Percentiles rank a stretch among this genome's conserved stretches.
These are phyloP conservation scores for Dalbergia cochinchinensis DNA, from an alignment of 306 rosid species.

Conservation along the genomic window DNA sequence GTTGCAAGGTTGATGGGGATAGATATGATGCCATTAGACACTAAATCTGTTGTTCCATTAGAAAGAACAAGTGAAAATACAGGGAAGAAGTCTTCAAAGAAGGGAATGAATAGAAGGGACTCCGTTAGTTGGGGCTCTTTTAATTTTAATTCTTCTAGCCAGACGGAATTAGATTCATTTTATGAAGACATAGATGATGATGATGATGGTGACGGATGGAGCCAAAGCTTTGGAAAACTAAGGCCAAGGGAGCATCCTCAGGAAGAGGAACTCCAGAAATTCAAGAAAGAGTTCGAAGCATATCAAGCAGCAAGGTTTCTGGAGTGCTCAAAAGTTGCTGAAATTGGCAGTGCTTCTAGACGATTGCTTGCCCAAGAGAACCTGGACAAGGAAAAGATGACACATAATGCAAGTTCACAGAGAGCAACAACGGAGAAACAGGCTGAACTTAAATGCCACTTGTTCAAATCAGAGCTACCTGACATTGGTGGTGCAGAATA, in stretches of 20 bases:
- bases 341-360: slow-evolving; percentile 55
- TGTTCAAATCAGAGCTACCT: slow-evolving; percentile 47
- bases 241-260: slow-evolving; percentile 91
- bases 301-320: slow-evolving; percentile 86
- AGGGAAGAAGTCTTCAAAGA: slow-evolving; percentile 63
- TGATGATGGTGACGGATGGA: slow-evolving; percentile 65
- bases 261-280: slow-evolving; percentile 92
- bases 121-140: slow-evolving; percentile 59
- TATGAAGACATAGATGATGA: slow-evolving; percentile 52
- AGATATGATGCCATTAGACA: slow-evolving; percentile 70
- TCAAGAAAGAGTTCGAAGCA: slow-evolving; percentile 95
- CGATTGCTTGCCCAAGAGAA: slow-evolving; percentile 60
- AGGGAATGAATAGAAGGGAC: slow-evolving; percentile 60
- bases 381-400: slow-evolving; percentile 59
- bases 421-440: slow-evolving; percentile 51
- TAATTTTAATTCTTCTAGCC: slow-evolving; percentile 62
- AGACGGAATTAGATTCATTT: slow-evolving; percentile 57
- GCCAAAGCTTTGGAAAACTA: slow-evolving; percentile 60
- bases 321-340: slow-evolving; percentile 79
- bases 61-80: slow-evolving; percentile 52
- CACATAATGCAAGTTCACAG: slow-evolving; percentile 50
- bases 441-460: slow-evolving; percentile 46
- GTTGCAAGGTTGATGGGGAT: slow-evolving; percentile 99
- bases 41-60: slow-evolving; percentile 62
- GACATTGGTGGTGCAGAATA: slow-evolving; percentile 46